Evolutionary conservation across 2,329 filamentous ascomycete genomes (phyloP).

Genomic region (Sclerotinia spermophila): DNA sequence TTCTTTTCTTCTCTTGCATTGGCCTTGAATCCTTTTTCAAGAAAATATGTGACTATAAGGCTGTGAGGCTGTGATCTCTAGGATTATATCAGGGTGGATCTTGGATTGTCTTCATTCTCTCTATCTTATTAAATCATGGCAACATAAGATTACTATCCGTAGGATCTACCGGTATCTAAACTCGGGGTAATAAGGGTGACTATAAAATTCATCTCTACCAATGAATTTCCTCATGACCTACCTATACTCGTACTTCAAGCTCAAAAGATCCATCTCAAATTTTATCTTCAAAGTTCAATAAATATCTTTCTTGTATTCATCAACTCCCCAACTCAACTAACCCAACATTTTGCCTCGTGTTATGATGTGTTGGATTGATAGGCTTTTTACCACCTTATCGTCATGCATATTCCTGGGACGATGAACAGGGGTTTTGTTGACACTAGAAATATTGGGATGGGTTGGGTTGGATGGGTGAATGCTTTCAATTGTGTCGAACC

Average conservation of each 20-base stretch:
- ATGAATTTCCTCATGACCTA: background rate
- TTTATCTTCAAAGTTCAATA: background rate
- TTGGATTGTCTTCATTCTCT: background rate
- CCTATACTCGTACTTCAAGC: background rate
- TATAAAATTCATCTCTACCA: background rate
- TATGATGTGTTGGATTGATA: conserved; percentile 5
- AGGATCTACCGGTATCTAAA: too few species aligned
- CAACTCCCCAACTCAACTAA: background rate
- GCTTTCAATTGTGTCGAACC: background rate
- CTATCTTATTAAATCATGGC: background rate
- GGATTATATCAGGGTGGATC: background rate
- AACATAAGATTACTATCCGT: background rate
- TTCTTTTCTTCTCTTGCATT: conserved; percentile 2
- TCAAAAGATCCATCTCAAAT: background rate
- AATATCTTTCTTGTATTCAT: too few species aligned
- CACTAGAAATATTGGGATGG: background rate
- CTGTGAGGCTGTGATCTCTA: background rate
- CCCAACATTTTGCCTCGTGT: background rate
- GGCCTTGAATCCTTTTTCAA: background rate
- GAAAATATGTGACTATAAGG: too few species aligned
- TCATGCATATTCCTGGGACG: conserved; percentile 3
- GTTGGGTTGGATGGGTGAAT: background rate
- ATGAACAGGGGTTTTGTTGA: background rate
- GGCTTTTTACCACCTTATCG: conserved; percentile 5
- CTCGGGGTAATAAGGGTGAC: too few species aligned